Base-by-base conservation (phyloP, 2,329 filamentous ascomycete species). In the Mycosphaerella sp. region DNA sequence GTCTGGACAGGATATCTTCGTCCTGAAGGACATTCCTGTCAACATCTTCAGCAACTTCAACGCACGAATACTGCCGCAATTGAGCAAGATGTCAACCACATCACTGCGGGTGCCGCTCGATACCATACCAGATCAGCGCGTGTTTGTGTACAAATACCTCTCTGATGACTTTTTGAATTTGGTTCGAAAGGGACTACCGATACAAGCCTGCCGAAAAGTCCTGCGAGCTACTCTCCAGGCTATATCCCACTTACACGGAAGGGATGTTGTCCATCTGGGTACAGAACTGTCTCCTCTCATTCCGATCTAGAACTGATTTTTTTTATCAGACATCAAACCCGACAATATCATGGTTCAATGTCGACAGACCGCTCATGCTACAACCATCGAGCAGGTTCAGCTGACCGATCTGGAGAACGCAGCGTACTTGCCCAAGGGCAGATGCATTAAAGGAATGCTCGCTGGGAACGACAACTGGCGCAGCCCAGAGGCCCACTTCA, bases 321-420 rank as follows among this genome's bases (percentile, higher is more conserved):
- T 9, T 39, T 39, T 9, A 39, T 39, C 45, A 67, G 64, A 68
- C 49, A 47, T 68, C 32, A 68, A 69, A 45, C 60, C 66, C 4
- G 61, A 68, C 52, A 67, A 69, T 44, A 55, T 69, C 40, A 51
- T 69, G 61, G 58, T 66, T 32, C 43, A 66, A 41, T 50, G 47
- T 36, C 59, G 45, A 51, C 57, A 45, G 21, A 8, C 61, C 5
- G 55, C 44, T 12, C 5, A 59, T 48, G 53, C 59, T 1, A 42
- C 61, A 1, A 45, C 50, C 29, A 41, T 67, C 14, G 57, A 66
- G 38, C 34, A 57, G 43, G 65, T 65, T 1, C 62, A 66, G 36
- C 41, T 69, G 23, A 59, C 53, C 17, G 67, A 68, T 51, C 51
- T 70, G 23, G 66, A 70, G 46, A 68, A 69, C 55, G 66, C 69